phyloP scores from a whole-genome alignment of 176 grass and related monocot genomes.

The Eleusine coracana region DNA sequence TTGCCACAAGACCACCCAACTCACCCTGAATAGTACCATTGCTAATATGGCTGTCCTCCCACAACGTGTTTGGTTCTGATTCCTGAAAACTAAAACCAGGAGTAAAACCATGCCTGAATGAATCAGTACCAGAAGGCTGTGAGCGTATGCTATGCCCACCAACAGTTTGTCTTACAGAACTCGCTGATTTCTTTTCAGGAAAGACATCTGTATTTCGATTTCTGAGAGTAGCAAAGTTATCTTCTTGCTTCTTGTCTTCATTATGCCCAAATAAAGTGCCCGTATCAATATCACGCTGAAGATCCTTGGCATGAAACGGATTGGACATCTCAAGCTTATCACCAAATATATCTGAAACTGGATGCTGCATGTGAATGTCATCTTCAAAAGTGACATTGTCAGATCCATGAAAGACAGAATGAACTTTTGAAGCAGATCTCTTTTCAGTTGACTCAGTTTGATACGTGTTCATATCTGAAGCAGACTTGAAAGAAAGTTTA shows the following conservation, averaged over 20 bases:
- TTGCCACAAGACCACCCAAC: slow-evolving; percentile 33
- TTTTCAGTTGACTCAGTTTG: slow-evolving; percentile 48
- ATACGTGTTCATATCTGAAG: slow-evolving; percentile 30
- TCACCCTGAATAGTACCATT: slow-evolving; percentile 35
- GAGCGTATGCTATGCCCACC: slow-evolving; percentile 14
- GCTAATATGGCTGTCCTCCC: slow-evolving; percentile 36
- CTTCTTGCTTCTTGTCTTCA: slow-evolving; percentile 44
- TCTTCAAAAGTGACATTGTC: slow-evolving; percentile 34
- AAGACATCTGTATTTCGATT: slow-evolving; percentile 30
- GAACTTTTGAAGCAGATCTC: slow-evolving; percentile 34
- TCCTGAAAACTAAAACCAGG: slow-evolving; percentile 47
- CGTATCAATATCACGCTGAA: slow-evolving; percentile 43
- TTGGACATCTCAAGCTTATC: slow-evolving; percentile 35
- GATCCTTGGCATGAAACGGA: slow-evolving; percentile 12
- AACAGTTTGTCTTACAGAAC: slow-evolving; percentile 36
- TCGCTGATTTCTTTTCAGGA: slow-evolving; percentile 23
- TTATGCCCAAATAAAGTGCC: slow-evolving; percentile 40
- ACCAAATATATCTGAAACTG: slow-evolving; percentile 46
- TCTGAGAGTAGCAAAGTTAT: slow-evolving; percentile 27
- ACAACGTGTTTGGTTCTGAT: slow-evolving; percentile 32
- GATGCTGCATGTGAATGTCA: slow-evolving; percentile 39
- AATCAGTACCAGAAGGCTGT: slow-evolving; percentile 42
- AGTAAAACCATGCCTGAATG: slow-evolving; percentile 40
- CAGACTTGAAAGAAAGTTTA: slow-evolving; percentile 39
- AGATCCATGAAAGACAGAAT: slow-evolving; percentile 39